Conservation (phyloP, 441 rosid species). For the Daphne laureola region DNA sequence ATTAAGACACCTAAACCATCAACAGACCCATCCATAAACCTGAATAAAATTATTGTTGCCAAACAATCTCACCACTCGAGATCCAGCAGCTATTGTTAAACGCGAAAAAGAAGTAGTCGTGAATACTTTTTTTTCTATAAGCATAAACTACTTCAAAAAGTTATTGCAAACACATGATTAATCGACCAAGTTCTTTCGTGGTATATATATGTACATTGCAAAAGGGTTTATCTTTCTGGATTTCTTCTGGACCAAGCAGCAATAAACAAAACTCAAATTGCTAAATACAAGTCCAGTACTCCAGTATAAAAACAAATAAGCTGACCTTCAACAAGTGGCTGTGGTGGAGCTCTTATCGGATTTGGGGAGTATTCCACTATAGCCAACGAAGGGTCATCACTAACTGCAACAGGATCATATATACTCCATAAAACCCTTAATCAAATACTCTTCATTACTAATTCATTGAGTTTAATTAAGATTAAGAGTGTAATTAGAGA, state of each 20-base stretch:
- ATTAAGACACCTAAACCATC: no score
- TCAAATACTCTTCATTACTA: no score
- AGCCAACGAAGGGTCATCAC: constrained; percentile 41
- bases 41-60: no score
- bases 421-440: constrained; percentile 3
- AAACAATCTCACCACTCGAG: no score
- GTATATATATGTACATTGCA: constrained; percentile 12
- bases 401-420: constrained; percentile 24
- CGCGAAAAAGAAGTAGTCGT: no score
- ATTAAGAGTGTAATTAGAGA: not conserved
- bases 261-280: not conserved
- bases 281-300: constrained; percentile 1
- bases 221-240: constrained; percentile 14
- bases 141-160: no score
- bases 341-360: constrained; percentile 20
- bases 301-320: not conserved
- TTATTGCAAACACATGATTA: no score
- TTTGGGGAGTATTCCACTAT: constrained; percentile 58
- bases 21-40: no score
- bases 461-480: not conserved
- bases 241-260: not conserved
- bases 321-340: constrained; percentile 33
- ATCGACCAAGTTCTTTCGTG: constrained; percentile 19
- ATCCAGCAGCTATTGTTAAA: no score
- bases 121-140: no score